Evolutionary conservation across 805 yeast genomes (phyloP), one percentile per base, ranked within the genome.

Genomic region (Myxozyma geophila): DNA sequence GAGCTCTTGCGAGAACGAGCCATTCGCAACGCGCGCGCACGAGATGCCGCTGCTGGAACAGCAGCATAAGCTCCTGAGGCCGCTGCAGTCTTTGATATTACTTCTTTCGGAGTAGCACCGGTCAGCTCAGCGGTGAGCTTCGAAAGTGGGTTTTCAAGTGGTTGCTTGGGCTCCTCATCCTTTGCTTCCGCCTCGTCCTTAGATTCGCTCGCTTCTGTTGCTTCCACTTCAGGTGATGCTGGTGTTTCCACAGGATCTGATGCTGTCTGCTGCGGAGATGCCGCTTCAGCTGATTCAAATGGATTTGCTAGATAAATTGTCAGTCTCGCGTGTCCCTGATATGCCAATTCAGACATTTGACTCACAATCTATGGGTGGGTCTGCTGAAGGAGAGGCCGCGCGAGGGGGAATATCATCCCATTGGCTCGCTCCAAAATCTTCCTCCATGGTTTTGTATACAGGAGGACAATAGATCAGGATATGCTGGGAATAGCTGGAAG

Each of bases 321-420:
- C 36, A 23, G 17, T 21, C 19, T 5, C 44, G 15, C 44, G 15
- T 33, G 7, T 9, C 44, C 12, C 6, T 17, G 13, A n/a, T 15
- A 17, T 28, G 13, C 10, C 48, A 10, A 13, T 43, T 5, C n/a
- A n/a, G n/a, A 13, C 37, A 46, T 23, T 41, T 33, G 35, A 8
- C 59, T n/a, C 33, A 44, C 58, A 43, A 43, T 55, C 52, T 15
- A 47, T 49, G 33, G 50, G 57, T n/a, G 57, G 57, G 39, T 53
- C 57, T 13, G 59, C 59, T 7, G 58, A 23, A 19, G 58, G 58
- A 7, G 59, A 48, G 8, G 33, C 59, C 15, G 15, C 54, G n/a
- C 43, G 51, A 28, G 48, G 50, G 6, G 68, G 67, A n/a, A 66
- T 50, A 23, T 66, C 69, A 51, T 66, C 69, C 69, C 69, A 66